Evolutionary conservation across 176 grass and related monocot species (phyloP), one percentile per base, ranked within the genome.

Genomic region (Oryza punctata): DNA sequence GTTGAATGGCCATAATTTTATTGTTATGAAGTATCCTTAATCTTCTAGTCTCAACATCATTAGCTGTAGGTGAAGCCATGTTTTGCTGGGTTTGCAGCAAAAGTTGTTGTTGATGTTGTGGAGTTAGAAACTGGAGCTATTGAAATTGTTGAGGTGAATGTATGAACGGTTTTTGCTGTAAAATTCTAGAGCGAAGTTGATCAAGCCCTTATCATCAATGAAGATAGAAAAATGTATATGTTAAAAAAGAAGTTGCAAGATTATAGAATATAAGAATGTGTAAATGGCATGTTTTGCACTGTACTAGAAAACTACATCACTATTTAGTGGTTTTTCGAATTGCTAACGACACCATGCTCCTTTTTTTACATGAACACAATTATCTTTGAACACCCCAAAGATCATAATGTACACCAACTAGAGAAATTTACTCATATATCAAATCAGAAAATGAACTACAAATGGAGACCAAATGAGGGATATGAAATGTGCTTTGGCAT

Each of bases 51-150:
- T 94, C 92, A 59, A 91, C 81, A 87, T 94, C 92, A 84, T 75
- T 82, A 84, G 83, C 54, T 81, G 89, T 81, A 65, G 89, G 83
- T 6, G 92, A 91, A 77, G 85, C 30, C 27, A 94, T 68, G 77
- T 86, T 94, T 87, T 94, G 92, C 66, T 94, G 92, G 29, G 92
- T 86, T 80, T 94, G 92, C 54, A 94, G 76, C 43, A 94, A 67
- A 86, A 94, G 87, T 47, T 89, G 82, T 41, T 94, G 92, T 73
- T 94, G 92, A 68, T 94, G 92, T 43, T 94, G 92, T 30, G 88
- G 88, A 84, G 83, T 94, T 37, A 94, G 50, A 88, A 89, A 81
- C 33, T 94, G 89, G 45, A 94, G 92, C 63, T 94, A 88, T 45
- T 94, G 85, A 61, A 91, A 81, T 73, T 90, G 80, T 80, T 94